Conservation (phyloP, 139 green algal genomes). For the Ettlia oleoabundans region DNA sequence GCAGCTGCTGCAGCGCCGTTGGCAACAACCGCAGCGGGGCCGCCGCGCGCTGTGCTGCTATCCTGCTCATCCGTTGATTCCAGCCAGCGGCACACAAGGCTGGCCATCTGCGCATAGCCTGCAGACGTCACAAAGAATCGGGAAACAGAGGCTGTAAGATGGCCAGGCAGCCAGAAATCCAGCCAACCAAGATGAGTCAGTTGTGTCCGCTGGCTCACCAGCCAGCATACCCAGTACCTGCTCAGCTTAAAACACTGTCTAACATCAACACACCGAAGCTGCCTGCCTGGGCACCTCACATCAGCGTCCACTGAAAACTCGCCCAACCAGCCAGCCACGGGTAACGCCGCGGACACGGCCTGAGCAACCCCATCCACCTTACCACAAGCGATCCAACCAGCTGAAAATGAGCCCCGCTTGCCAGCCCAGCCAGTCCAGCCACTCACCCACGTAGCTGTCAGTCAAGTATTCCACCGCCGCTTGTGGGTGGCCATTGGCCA, state of each 20-base stretch:
- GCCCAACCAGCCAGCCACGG: too few species aligned
- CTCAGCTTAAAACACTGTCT: too few species aligned
- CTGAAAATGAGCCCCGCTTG: too few species aligned
- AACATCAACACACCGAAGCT: too few species aligned
- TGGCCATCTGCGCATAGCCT: slow-evolving; percentile 78
- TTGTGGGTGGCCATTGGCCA: slow-evolving; percentile 59
- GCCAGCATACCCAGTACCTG: too few species aligned
- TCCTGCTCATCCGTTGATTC: slow-evolving; percentile 18
- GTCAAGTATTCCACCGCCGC: slow-evolving; percentile 64
- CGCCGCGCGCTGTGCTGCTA: not conserved
- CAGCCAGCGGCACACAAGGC: slow-evolving; percentile 65
- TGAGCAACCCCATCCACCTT: too few species aligned
- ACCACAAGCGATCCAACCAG: too few species aligned
- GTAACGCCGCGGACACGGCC: too few species aligned
- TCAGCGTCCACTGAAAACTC: too few species aligned
- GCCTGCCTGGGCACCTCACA: too few species aligned
- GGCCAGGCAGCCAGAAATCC: not conserved
- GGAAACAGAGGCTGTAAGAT: too few species aligned
- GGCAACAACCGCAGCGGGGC: not conserved
- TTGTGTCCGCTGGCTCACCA: too few species aligned
- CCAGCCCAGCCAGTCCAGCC: not conserved
- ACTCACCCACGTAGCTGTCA: slow-evolving; percentile 70
- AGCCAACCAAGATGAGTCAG: not conserved
- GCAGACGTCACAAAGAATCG: slow-evolving; percentile 2
- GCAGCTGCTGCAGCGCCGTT: not conserved